Evolutionary conservation across 805 yeast genomes (phyloP).

Genomic region (Candida odintsovae): DNA sequence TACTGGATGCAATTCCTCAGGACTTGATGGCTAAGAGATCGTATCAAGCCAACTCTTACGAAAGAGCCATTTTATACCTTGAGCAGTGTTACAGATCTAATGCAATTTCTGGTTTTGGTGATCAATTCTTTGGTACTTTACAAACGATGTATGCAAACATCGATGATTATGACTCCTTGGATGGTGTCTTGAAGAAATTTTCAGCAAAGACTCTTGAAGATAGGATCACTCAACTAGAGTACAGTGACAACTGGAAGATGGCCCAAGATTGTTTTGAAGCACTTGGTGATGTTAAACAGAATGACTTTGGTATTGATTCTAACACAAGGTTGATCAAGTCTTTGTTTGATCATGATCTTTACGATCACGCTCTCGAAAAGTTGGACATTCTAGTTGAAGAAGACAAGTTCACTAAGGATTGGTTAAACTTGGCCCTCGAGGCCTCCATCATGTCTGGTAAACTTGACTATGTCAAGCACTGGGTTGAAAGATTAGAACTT

Average conservation of each 20-base stretch:
- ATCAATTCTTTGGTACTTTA: constrained; percentile 41
- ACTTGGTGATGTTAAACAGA: constrained; percentile 35
- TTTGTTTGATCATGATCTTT: constrained; percentile 68
- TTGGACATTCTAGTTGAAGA: constrained; percentile 11
- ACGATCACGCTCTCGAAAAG: constrained; percentile 40
- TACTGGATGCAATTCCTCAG: constrained; percentile 56
- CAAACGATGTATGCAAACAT: constrained; percentile 80
- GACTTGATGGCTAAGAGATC: constrained; percentile 72
- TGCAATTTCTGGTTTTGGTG: constrained; percentile 26
- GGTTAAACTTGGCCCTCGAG: constrained; percentile 66
- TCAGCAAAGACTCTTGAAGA: constrained; percentile 68
- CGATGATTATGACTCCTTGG: constrained; percentile 85
- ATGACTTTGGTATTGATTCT: constrained; percentile 24
- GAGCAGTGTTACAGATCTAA: constrained; percentile 63
- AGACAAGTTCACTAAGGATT: constrained; percentile 29
- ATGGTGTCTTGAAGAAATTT: constrained; percentile 74
- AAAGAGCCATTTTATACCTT: constrained; percentile 77
- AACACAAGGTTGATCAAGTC: constrained; percentile 63
- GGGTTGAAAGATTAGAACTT: constrained; percentile 54
- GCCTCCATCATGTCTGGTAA: constrained; percentile 68
- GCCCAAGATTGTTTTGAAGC: constrained; percentile 83
- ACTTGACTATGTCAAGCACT: constrained; percentile 40
- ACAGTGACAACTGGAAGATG: constrained; percentile 78
- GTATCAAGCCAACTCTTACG: constrained; percentile 77
- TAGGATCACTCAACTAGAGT: constrained; percentile 74